Conservation (phyloP, 306 rosid genomes). For the Acacia crassicarpa region DNA sequence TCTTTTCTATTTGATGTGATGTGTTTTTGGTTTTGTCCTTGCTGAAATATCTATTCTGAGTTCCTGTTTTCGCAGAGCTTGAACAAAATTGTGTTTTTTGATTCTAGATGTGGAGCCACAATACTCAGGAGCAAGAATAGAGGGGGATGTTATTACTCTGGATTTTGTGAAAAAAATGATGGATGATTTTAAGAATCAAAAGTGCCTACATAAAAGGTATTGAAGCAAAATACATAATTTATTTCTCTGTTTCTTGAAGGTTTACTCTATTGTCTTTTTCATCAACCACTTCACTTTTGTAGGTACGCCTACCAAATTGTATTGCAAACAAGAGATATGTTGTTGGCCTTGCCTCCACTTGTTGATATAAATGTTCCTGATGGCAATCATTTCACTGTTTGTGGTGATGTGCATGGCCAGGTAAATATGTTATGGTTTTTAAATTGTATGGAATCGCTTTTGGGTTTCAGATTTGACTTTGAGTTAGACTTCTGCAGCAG, state of each 20-base stretch:
- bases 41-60: neutral
- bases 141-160: constrained; percentile 83
- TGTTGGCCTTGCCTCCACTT: constrained; percentile 85
- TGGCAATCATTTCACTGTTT: constrained; percentile 88
- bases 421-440: constrained; percentile 44
- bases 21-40: neutral
- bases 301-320: constrained; percentile 98
- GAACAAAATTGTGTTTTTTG: neutral
- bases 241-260: constrained; percentile 18
- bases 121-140: constrained; percentile 92
- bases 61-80: neutral
- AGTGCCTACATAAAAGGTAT: constrained; percentile 87
- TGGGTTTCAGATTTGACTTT: constrained; percentile 19
- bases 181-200: constrained; percentile 94
- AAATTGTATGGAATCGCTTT: constrained; percentile 17
- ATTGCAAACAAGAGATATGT: constrained; percentile 74
- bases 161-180: constrained; percentile 96
- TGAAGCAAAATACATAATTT: constrained; percentile 26
- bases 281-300: constrained; percentile 31
- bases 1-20: neutral
- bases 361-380: constrained; percentile 75
- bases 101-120: constrained; percentile 89
- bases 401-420: constrained; percentile 99
- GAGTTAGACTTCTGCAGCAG: neutral
- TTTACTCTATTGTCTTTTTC: constrained; percentile 25